A percentile compares a stretch with the other conserved stretches of the same genome.
Conservation (phyloP, 1,284 basidiomycete species). For the Ceratobasidium sp. region DNA sequence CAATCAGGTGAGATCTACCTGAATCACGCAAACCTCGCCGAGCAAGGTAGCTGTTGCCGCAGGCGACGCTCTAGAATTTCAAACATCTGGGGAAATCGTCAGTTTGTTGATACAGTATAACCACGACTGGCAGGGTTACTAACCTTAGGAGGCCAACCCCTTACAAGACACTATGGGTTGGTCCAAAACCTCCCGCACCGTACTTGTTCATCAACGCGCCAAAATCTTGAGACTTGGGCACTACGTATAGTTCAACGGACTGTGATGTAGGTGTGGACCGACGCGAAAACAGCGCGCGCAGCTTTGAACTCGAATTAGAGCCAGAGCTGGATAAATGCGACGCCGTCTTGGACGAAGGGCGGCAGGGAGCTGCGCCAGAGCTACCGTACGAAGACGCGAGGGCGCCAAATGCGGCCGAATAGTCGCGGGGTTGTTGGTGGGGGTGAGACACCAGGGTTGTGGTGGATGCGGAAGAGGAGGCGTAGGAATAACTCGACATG, state of each 20-base stretch:
- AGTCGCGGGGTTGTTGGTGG: slow-evolving; percentile 24
- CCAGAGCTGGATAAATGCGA: slow-evolving; percentile 22
- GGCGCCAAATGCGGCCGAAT: slow-evolving; percentile 38
- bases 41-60: too few relatives aligned
- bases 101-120: background rate
- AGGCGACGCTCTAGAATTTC: slow-evolving; percentile 8
- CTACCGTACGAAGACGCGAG: slow-evolving; percentile 42
- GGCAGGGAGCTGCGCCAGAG: slow-evolving; percentile 36
- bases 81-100: background rate
- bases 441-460: slow-evolving; percentile 27
- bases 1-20: too few relatives aligned
- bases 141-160: background rate
- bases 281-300: slow-evolving; percentile 9
- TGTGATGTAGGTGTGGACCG: background rate
- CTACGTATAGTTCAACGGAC: slow-evolving; percentile 3
- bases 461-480: slow-evolving; percentile 11
- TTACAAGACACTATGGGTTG: background rate
- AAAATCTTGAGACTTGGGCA: slow-evolving; percentile 41
- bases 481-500: slow-evolving; percentile 36
- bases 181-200: background rate
- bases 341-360: slow-evolving; percentile 33
- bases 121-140: slow-evolving; percentile 1
- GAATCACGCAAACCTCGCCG: too few relatives aligned
- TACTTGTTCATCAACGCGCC: slow-evolving; percentile 36
- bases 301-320: slow-evolving; percentile 12